phyloP scores from a whole-genome alignment of 1,139 yeast genomes.

The Candida pseudoviswanathii region DNA sequence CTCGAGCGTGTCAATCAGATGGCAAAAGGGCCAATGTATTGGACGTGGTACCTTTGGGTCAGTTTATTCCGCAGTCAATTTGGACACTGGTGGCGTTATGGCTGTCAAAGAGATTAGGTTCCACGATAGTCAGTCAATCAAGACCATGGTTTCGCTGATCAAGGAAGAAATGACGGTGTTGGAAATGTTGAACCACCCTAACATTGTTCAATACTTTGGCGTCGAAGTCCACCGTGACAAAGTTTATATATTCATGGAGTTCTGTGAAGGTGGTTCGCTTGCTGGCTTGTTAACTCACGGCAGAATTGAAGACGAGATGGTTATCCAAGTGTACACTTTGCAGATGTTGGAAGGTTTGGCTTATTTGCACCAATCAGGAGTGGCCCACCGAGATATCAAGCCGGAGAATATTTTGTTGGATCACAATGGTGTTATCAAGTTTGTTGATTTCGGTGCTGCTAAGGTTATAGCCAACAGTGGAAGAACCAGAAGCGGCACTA shows the following conservation, averaged over 20 bases:
- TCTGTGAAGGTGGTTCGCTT: constrained; percentile 94
- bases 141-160: constrained; percentile 83
- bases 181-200: constrained; percentile 94
- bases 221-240: constrained; percentile 97
- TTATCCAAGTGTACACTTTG: constrained; percentile 84
- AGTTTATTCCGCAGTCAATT: constrained; percentile 87
- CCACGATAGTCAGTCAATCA: constrained; percentile 85
- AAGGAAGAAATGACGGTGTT: constrained; percentile 96
- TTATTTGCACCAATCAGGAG: constrained; percentile 92
- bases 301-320: constrained; percentile 92
- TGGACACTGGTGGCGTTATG: constrained; percentile 94
- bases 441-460: constrained; percentile 98
- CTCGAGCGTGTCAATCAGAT: constrained; percentile 87
- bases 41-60: constrained; percentile 98
- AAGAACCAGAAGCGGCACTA: constrained; percentile 35
- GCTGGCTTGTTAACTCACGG: constrained; percentile 83
- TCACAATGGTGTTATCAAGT: constrained; percentile 90
- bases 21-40: constrained; percentile 94
- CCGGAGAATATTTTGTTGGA: constrained; percentile 93
- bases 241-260: constrained; percentile 96
- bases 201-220: constrained; percentile 93
- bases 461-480: constrained; percentile 83
- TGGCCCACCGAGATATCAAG: constrained; percentile 93
- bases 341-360: constrained; percentile 96
- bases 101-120: constrained; percentile 95